phyloP scores from a whole-genome alignment of 2,329 filamentous ascomycete species.

The Epichloe brachyelytri region DNA sequence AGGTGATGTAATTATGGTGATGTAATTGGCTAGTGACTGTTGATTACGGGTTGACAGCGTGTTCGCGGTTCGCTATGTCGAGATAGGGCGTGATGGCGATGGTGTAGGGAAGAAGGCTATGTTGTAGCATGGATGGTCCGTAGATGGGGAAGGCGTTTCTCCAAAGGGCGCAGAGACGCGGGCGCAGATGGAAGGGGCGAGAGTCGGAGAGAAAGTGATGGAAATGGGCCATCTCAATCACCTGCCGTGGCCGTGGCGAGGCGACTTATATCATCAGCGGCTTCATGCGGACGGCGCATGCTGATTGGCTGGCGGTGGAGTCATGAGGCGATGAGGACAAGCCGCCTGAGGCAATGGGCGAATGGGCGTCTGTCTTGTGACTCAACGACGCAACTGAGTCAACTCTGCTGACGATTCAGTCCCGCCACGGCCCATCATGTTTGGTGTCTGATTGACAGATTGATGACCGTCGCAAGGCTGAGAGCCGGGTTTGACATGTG shows the following conservation, averaged over 20 bases:
- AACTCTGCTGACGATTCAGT: too few species aligned
- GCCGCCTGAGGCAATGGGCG: too few species aligned
- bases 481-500: too few species aligned
- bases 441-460: too few species aligned
- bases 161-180: background rate
- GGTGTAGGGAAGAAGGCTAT: background rate
- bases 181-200: background rate
- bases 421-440: too few species aligned
- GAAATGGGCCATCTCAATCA: background rate
- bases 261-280: conserved; percentile 3
- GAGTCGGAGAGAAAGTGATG: background rate
- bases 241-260: background rate
- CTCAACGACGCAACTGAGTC: background rate
- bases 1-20: background rate
- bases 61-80: background rate
- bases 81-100: background rate
- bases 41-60: background rate
- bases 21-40: too few species aligned
- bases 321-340: conserved; percentile 9
- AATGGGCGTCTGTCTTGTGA: too few species aligned
- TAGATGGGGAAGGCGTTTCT: background rate
- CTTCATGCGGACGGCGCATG: background rate
- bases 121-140: background rate
- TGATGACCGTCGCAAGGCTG: too few species aligned
- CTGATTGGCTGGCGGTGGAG: conserved; percentile 12